Evolutionary conservation across 73 alveolate genomes (phyloP), one percentile per base, ranked within the genome.

Genomic region (Halteria grandinella): DNA sequence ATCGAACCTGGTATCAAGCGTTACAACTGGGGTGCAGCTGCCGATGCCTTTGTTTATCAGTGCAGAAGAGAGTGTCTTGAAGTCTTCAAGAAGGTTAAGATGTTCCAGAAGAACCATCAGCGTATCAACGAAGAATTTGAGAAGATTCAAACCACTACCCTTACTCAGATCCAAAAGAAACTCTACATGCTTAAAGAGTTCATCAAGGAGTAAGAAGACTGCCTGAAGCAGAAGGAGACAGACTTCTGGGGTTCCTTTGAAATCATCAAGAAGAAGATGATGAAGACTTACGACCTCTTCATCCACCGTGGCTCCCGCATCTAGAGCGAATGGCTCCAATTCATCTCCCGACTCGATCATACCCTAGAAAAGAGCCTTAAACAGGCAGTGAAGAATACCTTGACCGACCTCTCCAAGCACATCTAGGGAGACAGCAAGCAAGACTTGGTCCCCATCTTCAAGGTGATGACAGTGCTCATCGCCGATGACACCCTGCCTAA

Each of bases 361-460:
- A 82, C 82, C 37, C 89, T 96, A 18, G 93, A 91, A 71, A 98
- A 89, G 81, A 70, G 97, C 0, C 84, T 93, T 45, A 94, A 94
- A 71, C 83, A 94, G 75, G 93, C 98, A 8, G 98, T 91, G 29
- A 95, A 95, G 84, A 92, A 91, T 55, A 72, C 97, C 18, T 66
- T 93, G 25, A 81, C 84, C 73, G 98, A 90, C 69, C 57, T 93
- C 31, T 59, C 90, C 27, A 93, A 91, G 86, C 97, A 85, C 29
- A 89, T 93, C 49, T 74, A 78, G 20, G 97, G 94, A 7, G 98
- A 90, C 64, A 79, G 81, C 55, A 72, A 80, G 20, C 91, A 79
- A 25, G 79, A 76, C 29, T 47, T 54, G 29, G 89, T 79, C 12
- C 90, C 94, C 14, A 57, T 86, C 47, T 86, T 86, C 75, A 86